These are phyloP conservation scores for Cymbopogon flexuosus DNA, from an alignment of 202 grass and related monocot species.

Conservation along the genomic window DNA sequence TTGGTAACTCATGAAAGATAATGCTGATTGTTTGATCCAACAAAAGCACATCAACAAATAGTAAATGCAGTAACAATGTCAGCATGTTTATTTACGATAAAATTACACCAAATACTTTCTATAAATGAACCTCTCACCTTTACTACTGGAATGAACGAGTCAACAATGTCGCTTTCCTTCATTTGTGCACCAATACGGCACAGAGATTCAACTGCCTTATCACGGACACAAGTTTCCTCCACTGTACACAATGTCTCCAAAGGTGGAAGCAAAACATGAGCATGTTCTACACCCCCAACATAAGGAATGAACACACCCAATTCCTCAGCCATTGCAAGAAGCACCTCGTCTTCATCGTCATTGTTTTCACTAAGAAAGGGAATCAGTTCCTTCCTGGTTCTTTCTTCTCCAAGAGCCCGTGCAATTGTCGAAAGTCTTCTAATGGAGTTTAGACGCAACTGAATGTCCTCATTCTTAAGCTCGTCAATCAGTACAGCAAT, in stretches of 20 bases:
- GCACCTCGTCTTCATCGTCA: constrained; percentile 95
- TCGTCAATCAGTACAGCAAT: constrained; percentile 96
- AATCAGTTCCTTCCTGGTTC: constrained; percentile 89
- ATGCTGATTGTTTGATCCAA: neutral
- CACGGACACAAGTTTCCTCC: constrained; percentile 93
- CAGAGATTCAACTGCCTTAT: constrained; percentile 87
- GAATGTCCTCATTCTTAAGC: constrained; percentile 96
- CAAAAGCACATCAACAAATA: neutral
- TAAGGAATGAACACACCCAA: constrained; percentile 94
- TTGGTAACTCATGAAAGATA: neutral
- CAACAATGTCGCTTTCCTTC: constrained; percentile 86
- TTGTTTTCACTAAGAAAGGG: constrained; percentile 98
- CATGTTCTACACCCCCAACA: constrained; percentile 85
- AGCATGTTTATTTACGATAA: neutral
- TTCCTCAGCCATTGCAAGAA: constrained; percentile 96
- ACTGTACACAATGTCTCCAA: constrained; percentile 83
- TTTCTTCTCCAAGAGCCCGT: constrained; percentile 85
- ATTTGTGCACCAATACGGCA: constrained; percentile 89
- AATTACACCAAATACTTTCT: neutral
- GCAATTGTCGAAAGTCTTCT: constrained; percentile 93
- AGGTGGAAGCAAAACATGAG: constrained; percentile 79
- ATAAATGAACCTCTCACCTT: constrained; percentile 46
- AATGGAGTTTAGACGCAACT: constrained; percentile 88
- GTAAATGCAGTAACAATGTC: neutral
- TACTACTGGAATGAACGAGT: constrained; percentile 67